Conservation (phyloP, 2,329 filamentous ascomycete species). For the Pseudopyrenochaeta lycopersici region DNA sequence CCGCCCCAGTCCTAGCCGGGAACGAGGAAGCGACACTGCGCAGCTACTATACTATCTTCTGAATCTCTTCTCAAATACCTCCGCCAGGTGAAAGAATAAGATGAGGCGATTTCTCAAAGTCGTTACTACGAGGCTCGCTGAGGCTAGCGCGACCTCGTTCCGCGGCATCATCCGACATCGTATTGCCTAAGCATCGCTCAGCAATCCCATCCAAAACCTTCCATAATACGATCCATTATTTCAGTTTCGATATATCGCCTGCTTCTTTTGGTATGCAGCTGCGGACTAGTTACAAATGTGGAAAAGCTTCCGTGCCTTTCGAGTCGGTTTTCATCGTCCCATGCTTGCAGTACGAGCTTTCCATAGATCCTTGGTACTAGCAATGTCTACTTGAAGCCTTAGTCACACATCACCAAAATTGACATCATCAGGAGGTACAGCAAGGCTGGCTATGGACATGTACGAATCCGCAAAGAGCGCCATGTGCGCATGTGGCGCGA, state of each 20-base stretch:
- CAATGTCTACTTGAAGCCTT: neutral
- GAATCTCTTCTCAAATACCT: neutral
- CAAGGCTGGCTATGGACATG: neutral
- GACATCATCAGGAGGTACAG: neutral
- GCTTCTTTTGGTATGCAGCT: neutral
- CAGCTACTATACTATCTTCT: neutral
- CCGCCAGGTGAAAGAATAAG: neutral
- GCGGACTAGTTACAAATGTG: neutral
- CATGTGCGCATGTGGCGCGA: neutral
- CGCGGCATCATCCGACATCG: neutral
- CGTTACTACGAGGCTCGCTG: neutral
- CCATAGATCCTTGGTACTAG: neutral
- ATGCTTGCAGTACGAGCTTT: neutral
- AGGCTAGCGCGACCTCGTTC: slow-evolving; percentile 5
- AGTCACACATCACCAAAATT: neutral
- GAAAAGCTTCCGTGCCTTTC: neutral
- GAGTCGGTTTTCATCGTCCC: no score
- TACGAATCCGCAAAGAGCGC: neutral
- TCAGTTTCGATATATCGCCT: neutral
- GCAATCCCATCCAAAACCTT: slow-evolving; percentile 1
- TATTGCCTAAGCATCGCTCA: slow-evolving; percentile 14
- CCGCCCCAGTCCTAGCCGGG: neutral
- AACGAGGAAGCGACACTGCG: neutral
- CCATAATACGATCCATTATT: neutral
- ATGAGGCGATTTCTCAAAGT: neutral